Evolutionary conservation across 2,329 filamentous ascomycete genomes (phyloP), one percentile per base, ranked within the genome.

Genomic region (Akanthomyces lecanii): DNA sequence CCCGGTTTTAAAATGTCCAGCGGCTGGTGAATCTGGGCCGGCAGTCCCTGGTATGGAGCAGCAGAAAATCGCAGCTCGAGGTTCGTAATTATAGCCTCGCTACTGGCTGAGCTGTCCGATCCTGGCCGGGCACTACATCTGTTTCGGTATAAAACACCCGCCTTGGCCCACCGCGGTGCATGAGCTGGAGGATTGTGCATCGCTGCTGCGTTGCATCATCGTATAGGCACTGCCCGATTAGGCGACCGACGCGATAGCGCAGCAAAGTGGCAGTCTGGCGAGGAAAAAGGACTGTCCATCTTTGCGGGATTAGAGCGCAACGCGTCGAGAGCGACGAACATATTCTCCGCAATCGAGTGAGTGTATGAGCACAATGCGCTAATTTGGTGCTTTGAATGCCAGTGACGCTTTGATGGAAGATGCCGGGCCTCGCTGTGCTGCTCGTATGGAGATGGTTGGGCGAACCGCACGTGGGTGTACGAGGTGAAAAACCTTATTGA

Each of bases 191-290:
- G 18, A 23, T 11, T 10, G 3, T 42, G 36, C 3, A 30, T 45
- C 23, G 25, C 7, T 21, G 40, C 10, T 10, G 6, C 14, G 36
- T 53, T 38, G 51, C 45, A 51, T 28, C 8, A 45, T 61, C 58
- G 58, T 61, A 53, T 52, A 14, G 58, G n/a, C 48, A 23, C 25
- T 45, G 58, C 58, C 58, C 25, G 23, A 53, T 45, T 38, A 12
- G 48, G 58, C 38, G 36, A 61, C 58, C 48, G 58, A 61, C 16
- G 23, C 4, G 33, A 25, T 51, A 14, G 11, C 10, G 2, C 14
- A 23, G 45, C 21, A 40, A 1, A 30, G 36, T 3, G 11, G 5
- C 12, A 5, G 48, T 14, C 21, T 8, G 23, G 23, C 5, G 23
- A 30, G 23, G 7, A 23, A 2, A 23, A 11, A 21, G 8, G 10